A percentile compares a stretch with the other conserved stretches of the same genome.
Evolutionary conservation across 1,139 yeast genomes (phyloP).

Genomic region (Hyphopichia pseudoburtonii): DNA sequence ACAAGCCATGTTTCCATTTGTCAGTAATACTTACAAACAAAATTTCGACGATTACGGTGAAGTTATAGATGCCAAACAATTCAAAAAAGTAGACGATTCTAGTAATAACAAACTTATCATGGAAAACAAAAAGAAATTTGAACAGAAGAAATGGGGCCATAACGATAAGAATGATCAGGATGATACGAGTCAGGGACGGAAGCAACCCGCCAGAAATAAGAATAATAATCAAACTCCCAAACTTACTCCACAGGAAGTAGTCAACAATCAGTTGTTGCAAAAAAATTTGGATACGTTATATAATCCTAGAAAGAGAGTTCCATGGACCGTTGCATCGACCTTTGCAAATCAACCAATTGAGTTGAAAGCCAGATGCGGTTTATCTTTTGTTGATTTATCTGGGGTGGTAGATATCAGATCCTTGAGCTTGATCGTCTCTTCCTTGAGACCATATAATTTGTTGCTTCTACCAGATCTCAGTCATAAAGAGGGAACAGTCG

Average conservation of each 20-base stretch:
- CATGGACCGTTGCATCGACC: conserved; percentile 19
- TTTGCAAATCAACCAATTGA: conserved; percentile 24
- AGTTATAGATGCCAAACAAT: conserved; percentile 62
- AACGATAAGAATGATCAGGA: conserved; percentile 19
- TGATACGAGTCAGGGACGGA: conserved; percentile 39
- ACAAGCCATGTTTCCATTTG: conserved; percentile 75
- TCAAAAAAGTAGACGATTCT: conserved; percentile 57
- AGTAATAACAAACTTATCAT: conserved; percentile 36
- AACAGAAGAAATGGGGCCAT: conserved; percentile 22
- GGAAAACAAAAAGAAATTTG: conserved; percentile 33
- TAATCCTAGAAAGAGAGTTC: conserved; percentile 53
- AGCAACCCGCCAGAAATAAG: conserved; percentile 43
- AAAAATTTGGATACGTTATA: conserved; percentile 57
- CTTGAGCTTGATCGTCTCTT: conserved; percentile 71
- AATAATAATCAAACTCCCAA: conserved; percentile 21
- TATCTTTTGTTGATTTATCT: conserved; percentile 77
- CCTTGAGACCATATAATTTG: conserved; percentile 76
- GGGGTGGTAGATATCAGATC: conserved; percentile 88
- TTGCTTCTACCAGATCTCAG: conserved; percentile 54
- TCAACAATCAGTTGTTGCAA: conserved; percentile 43
- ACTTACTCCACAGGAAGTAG: conserved; percentile 45
- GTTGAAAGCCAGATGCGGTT: conserved; percentile 62
- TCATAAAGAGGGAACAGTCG: conserved; percentile 15
- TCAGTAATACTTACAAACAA: conserved; percentile 46
- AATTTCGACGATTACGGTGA: conserved; percentile 87